A percentile compares a stretch with the other conserved stretches of the same genome.
phyloP scores from a whole-genome alignment of 2,329 filamentous ascomycete genomes.

The Penicillium sp. region DNA sequence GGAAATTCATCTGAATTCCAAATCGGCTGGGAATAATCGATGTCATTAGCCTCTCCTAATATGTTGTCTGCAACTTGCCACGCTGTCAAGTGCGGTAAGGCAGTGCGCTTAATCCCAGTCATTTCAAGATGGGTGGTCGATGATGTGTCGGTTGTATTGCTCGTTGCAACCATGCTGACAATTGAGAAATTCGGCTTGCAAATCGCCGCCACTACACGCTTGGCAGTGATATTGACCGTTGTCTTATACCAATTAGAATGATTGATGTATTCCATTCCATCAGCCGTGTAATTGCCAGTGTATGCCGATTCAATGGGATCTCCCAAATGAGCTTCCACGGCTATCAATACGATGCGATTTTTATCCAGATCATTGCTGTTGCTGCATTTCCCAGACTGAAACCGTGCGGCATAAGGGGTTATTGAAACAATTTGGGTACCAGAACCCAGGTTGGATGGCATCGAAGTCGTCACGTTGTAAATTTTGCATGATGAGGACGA shows the following conservation, averaged over 20 bases:
- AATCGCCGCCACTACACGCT: not conserved
- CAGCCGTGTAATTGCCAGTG: not conserved
- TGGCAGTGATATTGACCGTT: not conserved
- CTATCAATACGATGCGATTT: not conserved
- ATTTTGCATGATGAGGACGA: conserved; percentile 4
- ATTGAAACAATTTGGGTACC: not conserved
- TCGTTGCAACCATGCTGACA: not conserved
- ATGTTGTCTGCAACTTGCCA: not conserved
- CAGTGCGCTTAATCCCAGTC: not conserved
- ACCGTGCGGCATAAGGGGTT: not conserved
- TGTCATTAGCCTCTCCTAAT: not conserved
- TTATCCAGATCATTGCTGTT: not conserved
- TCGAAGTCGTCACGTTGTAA: not conserved
- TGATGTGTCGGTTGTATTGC: not conserved
- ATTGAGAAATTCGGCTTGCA: not conserved
- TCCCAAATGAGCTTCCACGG: not conserved
- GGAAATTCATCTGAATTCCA: not conserved
- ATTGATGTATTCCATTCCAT: not conserved
- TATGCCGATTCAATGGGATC: not conserved
- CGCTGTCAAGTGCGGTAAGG: not conserved
- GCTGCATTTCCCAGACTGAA: not conserved
- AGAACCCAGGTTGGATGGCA: not conserved
- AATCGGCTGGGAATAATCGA: not conserved
- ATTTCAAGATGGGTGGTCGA: not conserved
- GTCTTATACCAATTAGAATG: not conserved